phyloP scores from a whole-genome alignment of 768 basidiomycete species.

The Termitomyces sp. region DNA sequence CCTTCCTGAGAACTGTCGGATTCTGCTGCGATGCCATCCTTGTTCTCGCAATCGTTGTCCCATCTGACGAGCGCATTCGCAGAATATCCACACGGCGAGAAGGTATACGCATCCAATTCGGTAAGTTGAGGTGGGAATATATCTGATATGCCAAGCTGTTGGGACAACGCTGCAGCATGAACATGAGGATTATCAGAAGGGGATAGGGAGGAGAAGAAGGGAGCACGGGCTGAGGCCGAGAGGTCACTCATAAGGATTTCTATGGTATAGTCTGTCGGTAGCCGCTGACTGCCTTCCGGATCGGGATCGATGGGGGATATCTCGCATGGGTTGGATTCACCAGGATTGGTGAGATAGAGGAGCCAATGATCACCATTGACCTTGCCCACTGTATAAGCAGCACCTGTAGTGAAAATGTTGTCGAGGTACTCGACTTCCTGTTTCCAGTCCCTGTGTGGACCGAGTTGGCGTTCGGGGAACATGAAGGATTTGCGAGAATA shows the following conservation, averaged over 20 bases:
- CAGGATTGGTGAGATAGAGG: conserved; percentile 81
- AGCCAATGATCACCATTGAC: conserved; percentile 99
- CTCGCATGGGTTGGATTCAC: conserved; percentile 16
- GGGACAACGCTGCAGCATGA: conserved; percentile 61
- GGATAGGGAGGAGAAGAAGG: conserved; percentile 61
- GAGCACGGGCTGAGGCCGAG: conserved; percentile 64
- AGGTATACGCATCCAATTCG: conserved; percentile 88
- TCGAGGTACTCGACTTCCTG: conserved; percentile 92
- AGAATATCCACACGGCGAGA: conserved; percentile 94
- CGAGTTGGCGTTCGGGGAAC: conserved; percentile 94
- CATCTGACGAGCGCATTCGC: conserved; percentile 85
- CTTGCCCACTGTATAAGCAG: conserved; percentile 95
- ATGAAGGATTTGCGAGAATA: conserved; percentile 99
- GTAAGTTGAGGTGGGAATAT: conserved; percentile 81
- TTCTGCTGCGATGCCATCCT: background rate
- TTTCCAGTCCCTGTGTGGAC: conserved; percentile 92
- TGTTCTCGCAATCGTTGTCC: conserved; percentile 32
- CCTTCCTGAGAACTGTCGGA: conserved; percentile 58
- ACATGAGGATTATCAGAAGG: conserved; percentile 31
- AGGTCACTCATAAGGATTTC: conserved; percentile 98
- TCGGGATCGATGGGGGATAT: conserved; percentile 11
- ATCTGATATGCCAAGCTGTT: conserved; percentile 70
- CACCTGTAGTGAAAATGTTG: conserved; percentile 80
- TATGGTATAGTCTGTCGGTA: conserved; percentile 81
- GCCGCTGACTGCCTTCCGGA: conserved; percentile 15